Base-by-base conservation (phyloP, 495 filamentous ascomycete genomes). In the Aspergillus avenaceus region DNA sequence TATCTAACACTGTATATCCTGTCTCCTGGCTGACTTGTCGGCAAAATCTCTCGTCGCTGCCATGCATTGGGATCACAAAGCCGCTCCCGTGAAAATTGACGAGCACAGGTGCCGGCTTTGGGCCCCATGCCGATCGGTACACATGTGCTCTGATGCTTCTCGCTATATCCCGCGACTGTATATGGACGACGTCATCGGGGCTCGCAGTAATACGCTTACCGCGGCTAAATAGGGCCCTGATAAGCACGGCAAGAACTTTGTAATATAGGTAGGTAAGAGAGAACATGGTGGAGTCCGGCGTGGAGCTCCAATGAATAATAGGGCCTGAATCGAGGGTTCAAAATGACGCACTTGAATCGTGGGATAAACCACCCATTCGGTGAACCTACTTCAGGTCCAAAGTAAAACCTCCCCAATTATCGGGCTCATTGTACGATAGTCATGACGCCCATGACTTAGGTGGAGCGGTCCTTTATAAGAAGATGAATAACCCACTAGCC, bases 21-120 rank as follows among this genome's bases (percentile, higher is more conserved):
- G 72, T 69, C 14, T 65, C 50, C 7, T 43, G 51, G 45, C 64
- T 66, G 44, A 76, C 47, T 23, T 49, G 49, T 3, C 66, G 71
- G 49, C 71, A 75, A 51, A 65, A 78, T 19, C 61, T 59, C 18
- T 74, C 66, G 38, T 78, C 73, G 31, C 45, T 50, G 25, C 73
- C 74, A 54, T 77, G 74, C 8, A 62, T 29, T 9, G 67, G 69
- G 13, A 78, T 44, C 3, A 72, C 27, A 25, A 76, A 75, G 4
- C 73, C 73, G 37, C 71, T 70, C 12, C 73, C 73, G 25, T 70
- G 70, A 41, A 69, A 72, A 41, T 75, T 78, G 49, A 78, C 46
- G 32, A 78, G 59, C 1, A 75, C 67, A 8, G 72, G 72, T 3
- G 58, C 56, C 36, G 71, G 64, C 0, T 60, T 52, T 2, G 54